Conservation (phyloP, 257 asterid genomes). For the Jaltomata sinuosa region DNA sequence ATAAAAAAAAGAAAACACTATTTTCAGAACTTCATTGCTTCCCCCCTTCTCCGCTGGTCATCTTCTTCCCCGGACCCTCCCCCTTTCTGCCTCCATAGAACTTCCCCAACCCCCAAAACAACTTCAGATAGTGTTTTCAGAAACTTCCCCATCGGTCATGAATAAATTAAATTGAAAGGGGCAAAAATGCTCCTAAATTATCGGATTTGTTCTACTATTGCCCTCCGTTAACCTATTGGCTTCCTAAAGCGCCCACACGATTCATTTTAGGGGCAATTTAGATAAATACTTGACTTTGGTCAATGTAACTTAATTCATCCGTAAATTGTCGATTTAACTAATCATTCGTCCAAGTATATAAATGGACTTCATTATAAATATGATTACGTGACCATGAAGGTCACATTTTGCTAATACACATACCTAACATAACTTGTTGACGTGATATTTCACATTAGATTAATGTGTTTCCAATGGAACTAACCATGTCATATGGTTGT, state of each 20-base stretch:
- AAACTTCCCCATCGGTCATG: not conserved
- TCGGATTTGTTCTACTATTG: not conserved
- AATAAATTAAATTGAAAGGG: not conserved
- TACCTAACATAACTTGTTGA: not conserved
- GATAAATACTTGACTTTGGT: not conserved
- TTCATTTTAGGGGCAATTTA: not conserved
- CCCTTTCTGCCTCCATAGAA: not conserved
- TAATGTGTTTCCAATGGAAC: not conserved
- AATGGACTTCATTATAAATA: not conserved
- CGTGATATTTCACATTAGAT: not conserved
- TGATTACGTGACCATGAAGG: not conserved
- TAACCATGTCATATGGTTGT: not conserved
- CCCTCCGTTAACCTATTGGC: not conserved
- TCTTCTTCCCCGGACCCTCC: not conserved
- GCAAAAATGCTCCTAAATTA: not conserved
- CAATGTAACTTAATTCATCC: not conserved
- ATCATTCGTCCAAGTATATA: not conserved
- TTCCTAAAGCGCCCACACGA: not conserved
- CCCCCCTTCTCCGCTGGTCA: not conserved
- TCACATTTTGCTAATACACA: not conserved
- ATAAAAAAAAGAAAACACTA: too few species aligned
- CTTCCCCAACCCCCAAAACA: not conserved
- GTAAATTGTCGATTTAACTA: not conserved
- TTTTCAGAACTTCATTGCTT: not conserved
- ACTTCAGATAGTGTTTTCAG: not conserved